Percentiles rank a stretch among this genome's conserved stretches.
These are phyloP conservation scores for Arthrobotrys pseudoclavata DNA, from an alignment of 2,329 filamentous ascomycete species.

Conservation along the genomic window DNA sequence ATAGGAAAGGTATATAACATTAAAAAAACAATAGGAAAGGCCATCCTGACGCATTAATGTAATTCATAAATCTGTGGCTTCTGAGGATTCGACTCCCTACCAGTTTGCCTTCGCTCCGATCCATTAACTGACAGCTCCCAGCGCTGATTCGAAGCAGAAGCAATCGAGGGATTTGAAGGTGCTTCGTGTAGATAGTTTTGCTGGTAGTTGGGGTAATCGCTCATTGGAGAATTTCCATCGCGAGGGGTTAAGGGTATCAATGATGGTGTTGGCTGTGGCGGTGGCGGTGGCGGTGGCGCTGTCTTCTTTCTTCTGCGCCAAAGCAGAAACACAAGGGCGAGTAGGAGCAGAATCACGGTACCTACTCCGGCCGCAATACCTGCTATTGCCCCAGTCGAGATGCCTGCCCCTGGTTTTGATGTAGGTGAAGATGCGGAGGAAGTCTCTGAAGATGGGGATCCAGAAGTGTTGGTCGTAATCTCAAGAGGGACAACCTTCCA, in stretches of 20 bases:
- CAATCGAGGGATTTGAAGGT: neutral
- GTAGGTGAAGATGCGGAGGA: neutral
- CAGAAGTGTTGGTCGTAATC: neutral
- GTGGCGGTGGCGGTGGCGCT: too few relatives aligned
- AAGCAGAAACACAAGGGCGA: neutral
- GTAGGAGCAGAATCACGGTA: neutral
- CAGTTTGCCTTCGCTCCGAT: neutral
- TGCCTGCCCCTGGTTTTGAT: neutral
- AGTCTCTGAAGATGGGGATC: neutral
- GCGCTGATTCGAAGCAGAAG: neutral
- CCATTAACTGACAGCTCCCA: conserved; percentile 2
- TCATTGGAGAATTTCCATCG: too few relatives aligned
- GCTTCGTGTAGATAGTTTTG: too few relatives aligned
- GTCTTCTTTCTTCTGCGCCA: neutral
- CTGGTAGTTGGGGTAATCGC: too few relatives aligned
- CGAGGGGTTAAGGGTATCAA: too few relatives aligned
- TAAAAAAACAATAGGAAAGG: neutral
- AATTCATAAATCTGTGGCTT: neutral
- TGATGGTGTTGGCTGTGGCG: too few relatives aligned
- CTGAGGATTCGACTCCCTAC: neutral
- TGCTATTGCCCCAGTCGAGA: conserved; percentile 16
- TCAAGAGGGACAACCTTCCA: conserved; percentile 5
- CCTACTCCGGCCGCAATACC: conserved; percentile 7
- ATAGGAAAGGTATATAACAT: too few relatives aligned
- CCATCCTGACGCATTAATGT: neutral